Conservation (phyloP, 768 basidiomycete genomes). For the Lactifluus pinguis region DNA sequence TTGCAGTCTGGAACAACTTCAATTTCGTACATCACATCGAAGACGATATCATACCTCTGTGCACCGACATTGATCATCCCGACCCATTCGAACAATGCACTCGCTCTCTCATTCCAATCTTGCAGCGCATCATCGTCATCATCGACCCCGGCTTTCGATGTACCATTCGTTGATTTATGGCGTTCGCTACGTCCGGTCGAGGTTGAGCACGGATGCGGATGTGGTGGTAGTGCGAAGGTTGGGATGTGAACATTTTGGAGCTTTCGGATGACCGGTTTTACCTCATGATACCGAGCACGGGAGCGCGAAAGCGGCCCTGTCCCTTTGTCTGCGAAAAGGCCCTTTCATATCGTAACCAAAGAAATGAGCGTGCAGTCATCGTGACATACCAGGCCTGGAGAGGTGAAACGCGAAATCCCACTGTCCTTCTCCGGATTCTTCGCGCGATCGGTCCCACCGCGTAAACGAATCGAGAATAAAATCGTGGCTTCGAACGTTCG, state of each 20-base stretch:
- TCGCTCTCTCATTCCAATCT: conserved; percentile 41
- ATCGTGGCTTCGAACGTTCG: conserved; percentile 10
- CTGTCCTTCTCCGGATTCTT: conserved; percentile 14
- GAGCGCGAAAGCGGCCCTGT: not conserved
- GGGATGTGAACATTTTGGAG: conserved; percentile 36
- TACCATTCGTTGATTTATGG: not conserved
- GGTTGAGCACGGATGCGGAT: conserved; percentile 19
- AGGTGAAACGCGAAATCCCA: conserved; percentile 17
- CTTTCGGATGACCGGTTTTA: conserved; percentile 22
- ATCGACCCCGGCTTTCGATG: conserved; percentile 3
- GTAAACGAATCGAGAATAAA: conserved; percentile 6
- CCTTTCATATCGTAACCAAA: not conserved
- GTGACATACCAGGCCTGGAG: conserved; percentile 3
- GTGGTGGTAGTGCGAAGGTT: conserved; percentile 25
- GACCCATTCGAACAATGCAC: conserved; percentile 58
- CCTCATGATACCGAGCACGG: conserved; percentile 6
- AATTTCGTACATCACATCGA: not conserved
- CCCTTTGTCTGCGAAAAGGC: not conserved
- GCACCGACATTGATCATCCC: conserved; percentile 61
- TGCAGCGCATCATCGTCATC: conserved; percentile 36
- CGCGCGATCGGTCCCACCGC: conserved; percentile 13
- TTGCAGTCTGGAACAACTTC: conserved; percentile 35
- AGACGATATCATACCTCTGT: conserved; percentile 39
- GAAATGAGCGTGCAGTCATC: not conserved
- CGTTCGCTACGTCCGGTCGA: conserved; percentile 1